Conservation (phyloP, 176 grass and related monocot species). For the Alopecurus myosuroides region DNA sequence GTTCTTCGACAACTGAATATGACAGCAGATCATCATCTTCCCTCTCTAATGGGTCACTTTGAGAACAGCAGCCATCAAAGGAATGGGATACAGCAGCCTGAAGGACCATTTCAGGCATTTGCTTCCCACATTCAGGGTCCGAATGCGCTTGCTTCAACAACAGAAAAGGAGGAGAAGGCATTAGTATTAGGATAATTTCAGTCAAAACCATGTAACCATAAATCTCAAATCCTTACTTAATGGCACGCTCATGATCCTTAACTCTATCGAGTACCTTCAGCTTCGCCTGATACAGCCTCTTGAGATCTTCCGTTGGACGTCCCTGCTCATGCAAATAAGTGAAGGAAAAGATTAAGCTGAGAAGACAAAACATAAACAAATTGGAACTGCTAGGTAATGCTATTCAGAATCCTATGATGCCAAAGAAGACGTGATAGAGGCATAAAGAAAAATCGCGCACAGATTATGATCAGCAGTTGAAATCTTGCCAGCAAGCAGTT, state of each 20-base stretch:
- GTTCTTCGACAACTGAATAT: too few species aligned
- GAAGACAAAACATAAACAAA: too few species aligned
- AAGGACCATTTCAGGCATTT: neutral
- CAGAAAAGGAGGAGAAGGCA: too few species aligned
- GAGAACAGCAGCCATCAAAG: neutral
- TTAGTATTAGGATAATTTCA: neutral
- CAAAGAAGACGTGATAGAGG: too few species aligned
- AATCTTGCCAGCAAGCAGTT: too few species aligned
- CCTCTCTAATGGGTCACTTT: too few species aligned
- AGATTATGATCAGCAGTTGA: neutral
- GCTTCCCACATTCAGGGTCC: too few species aligned
- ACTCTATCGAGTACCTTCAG: neutral
- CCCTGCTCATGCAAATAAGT: neutral
- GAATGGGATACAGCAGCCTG: neutral
- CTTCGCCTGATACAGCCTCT: neutral
- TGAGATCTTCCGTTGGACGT: neutral
- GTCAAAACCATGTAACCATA: neutral
- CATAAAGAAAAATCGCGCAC: neutral
- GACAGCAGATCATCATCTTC: too few species aligned
- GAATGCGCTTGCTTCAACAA: too few species aligned
- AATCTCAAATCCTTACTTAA: neutral
- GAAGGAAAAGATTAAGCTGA: neutral
- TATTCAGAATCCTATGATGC: neutral
- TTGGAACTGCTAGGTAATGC: neutral
- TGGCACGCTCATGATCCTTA: neutral